These are phyloP conservation scores for Aspergillus candidus DNA, from an alignment of 2,329 filamentous ascomycete genomes.

Conservation along the genomic window DNA sequence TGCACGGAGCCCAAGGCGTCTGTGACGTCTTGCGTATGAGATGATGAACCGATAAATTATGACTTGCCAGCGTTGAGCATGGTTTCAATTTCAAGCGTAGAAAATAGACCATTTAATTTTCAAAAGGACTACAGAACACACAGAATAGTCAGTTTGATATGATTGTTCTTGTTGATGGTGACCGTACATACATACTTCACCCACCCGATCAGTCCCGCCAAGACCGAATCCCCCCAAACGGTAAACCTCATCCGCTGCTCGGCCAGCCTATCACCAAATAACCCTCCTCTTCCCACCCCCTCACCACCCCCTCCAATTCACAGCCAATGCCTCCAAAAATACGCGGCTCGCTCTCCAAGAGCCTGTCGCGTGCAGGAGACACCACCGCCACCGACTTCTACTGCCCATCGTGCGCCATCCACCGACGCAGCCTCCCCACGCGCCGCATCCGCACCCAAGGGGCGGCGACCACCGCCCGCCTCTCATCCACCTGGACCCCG, in stretches of 20 bases:
- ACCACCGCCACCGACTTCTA: slow-evolving; percentile 23
- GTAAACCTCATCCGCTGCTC: slow-evolving; percentile 6
- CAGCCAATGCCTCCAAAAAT: slow-evolving; percentile 36
- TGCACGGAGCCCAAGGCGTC: slow-evolving; percentile 19
- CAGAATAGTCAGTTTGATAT: no score
- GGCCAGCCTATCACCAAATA: slow-evolving; percentile 3
- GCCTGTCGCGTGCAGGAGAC: slow-evolving; percentile 26
- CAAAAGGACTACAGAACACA: no score
- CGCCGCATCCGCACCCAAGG: slow-evolving; percentile 10
- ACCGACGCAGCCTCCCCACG: slow-evolving; percentile 28
- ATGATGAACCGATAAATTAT: slow-evolving; percentile 26
- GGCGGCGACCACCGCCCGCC: no score
- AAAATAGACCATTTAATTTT: neutral
- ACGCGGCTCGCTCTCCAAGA: slow-evolving; percentile 30
- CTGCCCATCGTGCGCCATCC: slow-evolving; percentile 38
- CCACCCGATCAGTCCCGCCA: slow-evolving; percentile 4
- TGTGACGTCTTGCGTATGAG: slow-evolving; percentile 25
- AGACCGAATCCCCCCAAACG: slow-evolving; percentile 11
- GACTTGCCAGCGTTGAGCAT: slow-evolving; percentile 9
- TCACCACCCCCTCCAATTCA: no score
- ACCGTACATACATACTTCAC: no score
- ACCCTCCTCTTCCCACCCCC: neutral
- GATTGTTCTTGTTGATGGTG: no score
- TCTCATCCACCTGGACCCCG: slow-evolving; percentile 6
- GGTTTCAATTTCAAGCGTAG: neutral